phyloP scores from a whole-genome alignment of 495 filamentous ascomycete species.

The Aspergillus bertholletiae region DNA sequence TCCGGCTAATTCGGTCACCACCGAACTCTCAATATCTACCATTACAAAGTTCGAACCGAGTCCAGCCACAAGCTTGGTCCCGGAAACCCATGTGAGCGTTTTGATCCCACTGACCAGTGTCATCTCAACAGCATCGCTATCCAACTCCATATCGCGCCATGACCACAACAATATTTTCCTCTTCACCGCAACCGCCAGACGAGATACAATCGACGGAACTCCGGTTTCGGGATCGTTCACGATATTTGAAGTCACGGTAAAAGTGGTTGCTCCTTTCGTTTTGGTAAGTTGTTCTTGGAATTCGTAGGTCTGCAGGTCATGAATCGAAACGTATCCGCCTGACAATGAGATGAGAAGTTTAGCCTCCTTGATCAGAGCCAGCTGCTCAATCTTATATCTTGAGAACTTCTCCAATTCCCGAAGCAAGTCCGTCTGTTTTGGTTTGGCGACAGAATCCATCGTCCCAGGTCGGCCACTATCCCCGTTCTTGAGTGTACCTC shows the following conservation, averaged over 20 bases:
- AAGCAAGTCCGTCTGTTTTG: slow-evolving; percentile 74
- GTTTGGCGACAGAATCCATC: slow-evolving; percentile 13
- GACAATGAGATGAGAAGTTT: slow-evolving; percentile 86
- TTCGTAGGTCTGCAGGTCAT: slow-evolving; percentile 82
- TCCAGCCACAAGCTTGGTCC: slow-evolving; percentile 79
- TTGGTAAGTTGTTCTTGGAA: slow-evolving; percentile 73
- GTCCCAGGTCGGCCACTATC: slow-evolving; percentile 8
- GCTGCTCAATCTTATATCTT: slow-evolving; percentile 79
- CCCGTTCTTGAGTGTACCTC: slow-evolving; percentile 12
- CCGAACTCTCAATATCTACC: slow-evolving; percentile 72
- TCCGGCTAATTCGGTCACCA: slow-evolving; percentile 72
- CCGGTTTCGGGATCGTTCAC: slow-evolving; percentile 82
- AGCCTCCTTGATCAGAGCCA: slow-evolving; percentile 92
- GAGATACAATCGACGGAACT: slow-evolving; percentile 84
- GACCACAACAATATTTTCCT: slow-evolving; percentile 85
- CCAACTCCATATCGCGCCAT: slow-evolving; percentile 92
- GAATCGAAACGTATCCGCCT: slow-evolving; percentile 79
- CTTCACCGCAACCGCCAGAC: slow-evolving; percentile 89
- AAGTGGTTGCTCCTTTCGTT: slow-evolving; percentile 82
- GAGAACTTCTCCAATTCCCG: slow-evolving; percentile 94
- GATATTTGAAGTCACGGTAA: slow-evolving; percentile 92
- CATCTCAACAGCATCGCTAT: slow-evolving; percentile 68
- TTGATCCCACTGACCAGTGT: slow-evolving; percentile 74
- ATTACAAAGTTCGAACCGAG: slow-evolving; percentile 85
- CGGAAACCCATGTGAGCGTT: slow-evolving; percentile 84